Evolutionary conservation across 2,329 filamentous ascomycete genomes (phyloP).

Genomic region (Paecilomyces fulvus): DNA sequence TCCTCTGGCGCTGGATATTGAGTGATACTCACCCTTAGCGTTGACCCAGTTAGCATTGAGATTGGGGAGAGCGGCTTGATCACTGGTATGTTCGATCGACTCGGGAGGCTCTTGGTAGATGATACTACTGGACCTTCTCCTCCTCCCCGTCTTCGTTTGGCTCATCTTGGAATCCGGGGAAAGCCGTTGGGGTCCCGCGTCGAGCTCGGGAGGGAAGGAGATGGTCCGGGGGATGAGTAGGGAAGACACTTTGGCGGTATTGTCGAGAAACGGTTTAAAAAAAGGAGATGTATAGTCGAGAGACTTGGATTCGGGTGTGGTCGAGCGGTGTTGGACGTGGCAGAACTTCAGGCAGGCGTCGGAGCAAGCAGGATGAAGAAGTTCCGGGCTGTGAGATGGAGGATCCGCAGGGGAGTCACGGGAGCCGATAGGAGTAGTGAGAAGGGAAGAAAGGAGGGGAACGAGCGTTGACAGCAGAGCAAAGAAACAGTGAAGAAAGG

Average conservation of each 20-base stretch:
- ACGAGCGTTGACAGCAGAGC: neutral
- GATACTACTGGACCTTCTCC: constrained; percentile 94
- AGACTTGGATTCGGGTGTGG: constrained; percentile 21
- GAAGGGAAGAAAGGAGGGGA: neutral
- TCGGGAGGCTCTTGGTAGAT: constrained; percentile 96
- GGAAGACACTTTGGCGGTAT: constrained; percentile 95
- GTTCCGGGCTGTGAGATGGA: neutral
- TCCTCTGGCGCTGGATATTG: constrained; percentile 2
- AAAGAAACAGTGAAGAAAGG: neutral
- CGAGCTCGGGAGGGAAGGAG: constrained; percentile 79
- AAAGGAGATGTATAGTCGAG: constrained; percentile 11
- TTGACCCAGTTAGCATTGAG: constrained; percentile 99
- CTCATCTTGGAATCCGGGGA: constrained; percentile 53
- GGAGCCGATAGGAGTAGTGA: neutral
- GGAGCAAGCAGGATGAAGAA: neutral
- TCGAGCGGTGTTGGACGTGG: constrained; percentile 7
- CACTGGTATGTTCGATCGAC: constrained; percentile 94
- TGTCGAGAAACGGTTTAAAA: constrained; percentile 33
- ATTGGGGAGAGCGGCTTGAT: constrained; percentile 90
- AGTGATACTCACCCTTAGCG: constrained; percentile 69
- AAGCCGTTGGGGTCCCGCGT: constrained; percentile 52
- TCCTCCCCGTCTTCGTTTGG: constrained; percentile 61
- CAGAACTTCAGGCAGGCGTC: neutral
- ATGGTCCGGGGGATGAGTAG: constrained; percentile 82
- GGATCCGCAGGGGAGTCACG: neutral